Evolutionary conservation across 1,139 yeast genomes (phyloP), one percentile per base, ranked within the genome.

Genomic region (Hyphopichia burtonii): DNA sequence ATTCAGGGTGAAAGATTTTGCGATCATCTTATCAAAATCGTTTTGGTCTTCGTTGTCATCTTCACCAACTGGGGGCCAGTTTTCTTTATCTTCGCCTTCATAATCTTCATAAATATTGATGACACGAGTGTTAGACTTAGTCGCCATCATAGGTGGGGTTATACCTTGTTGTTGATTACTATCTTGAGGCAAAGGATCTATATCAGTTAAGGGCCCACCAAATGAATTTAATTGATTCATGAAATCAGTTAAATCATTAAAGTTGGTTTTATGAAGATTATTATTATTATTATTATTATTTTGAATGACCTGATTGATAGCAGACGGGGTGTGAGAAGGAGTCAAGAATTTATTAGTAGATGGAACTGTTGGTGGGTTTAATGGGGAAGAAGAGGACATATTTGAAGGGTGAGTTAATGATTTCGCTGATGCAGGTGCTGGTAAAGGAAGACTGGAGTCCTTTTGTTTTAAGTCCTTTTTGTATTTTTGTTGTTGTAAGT

Each of bases 151-250:
- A 14, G 79, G 78, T 5, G 78, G 78, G 0, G 78, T 71, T 3
- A 61, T 59, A 6, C 66, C 67, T 38, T 52, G 54, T 22, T 44
- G 53, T 40, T 53, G 61, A 15, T 50, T 51, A 2, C n/a, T 16
- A 32, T 67, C 71, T 40, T 62, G 65, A 2, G 76, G 76, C 38
- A 72, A 57, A 3, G 77, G 77, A 54, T 77, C 82, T 31, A 77
- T 75, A 50, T 77, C 82, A 3, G 82, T 77, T 46, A 76, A 60
- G 8, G 82, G 82, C 0, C 80, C 81, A 19, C 79, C 78, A 45
- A 68, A 73, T 33, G 65, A 61, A 44, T 74, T 76, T 41, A 76
- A 54, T 51, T 76, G 81, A 48, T 70, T 70, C 57, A 74, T 65
- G 53, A 76, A 67, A 36, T 75, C 80, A 46, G 71, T 68, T 33